Evolutionary conservation across 2,329 filamentous ascomycete genomes (phyloP), one percentile per base, ranked within the genome.

Genomic region (Davidsoniella virescens): DNA sequence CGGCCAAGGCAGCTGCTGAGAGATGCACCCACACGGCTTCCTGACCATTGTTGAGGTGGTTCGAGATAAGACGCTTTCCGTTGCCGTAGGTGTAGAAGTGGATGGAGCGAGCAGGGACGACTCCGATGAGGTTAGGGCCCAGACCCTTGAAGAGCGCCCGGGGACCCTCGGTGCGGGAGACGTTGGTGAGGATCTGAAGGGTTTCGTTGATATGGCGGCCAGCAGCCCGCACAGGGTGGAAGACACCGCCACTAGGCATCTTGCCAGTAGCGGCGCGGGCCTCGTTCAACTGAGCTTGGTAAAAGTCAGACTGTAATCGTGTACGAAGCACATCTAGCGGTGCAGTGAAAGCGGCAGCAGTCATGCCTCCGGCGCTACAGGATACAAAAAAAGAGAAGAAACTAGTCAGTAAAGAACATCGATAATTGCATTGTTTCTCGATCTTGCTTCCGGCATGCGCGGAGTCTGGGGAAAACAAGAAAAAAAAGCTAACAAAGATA

Each of bases 81-180:
- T 94, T 96, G 47, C 87, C 87, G 62, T 95, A 94, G 12, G 86
- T 80, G 67, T 82, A 94, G 64, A 96, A 96, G 64, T 93, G 94
- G 66, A 95, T 95, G 48, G 84, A 82, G 54, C 87, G 75, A 16
- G 88, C 88, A 1, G 88, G 88, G 7, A 95, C 83, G 2, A 94
- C 87, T 51, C 90, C 88, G 6, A 92, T 73, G 6, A 95, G 71
- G 63, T 94, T 95, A 1, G 90, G 88, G 0, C 87, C 88, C 3
- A 96, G 73, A 18, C 90, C 90, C 63, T 94, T 94, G 72, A 95
- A 96, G 3, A 96, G 72, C 9, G 87, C 88, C 47, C 87, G 78
- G 70, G 81, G 82, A 18, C 90, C 90, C 63, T 95, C 90, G 17
- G 78, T 70, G 47, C 78, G 77, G 57, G 90, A 84, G 5, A 96